Conservation (phyloP, 176 grass and related monocot genomes). For the Echinochloa phyllopogon region DNA sequence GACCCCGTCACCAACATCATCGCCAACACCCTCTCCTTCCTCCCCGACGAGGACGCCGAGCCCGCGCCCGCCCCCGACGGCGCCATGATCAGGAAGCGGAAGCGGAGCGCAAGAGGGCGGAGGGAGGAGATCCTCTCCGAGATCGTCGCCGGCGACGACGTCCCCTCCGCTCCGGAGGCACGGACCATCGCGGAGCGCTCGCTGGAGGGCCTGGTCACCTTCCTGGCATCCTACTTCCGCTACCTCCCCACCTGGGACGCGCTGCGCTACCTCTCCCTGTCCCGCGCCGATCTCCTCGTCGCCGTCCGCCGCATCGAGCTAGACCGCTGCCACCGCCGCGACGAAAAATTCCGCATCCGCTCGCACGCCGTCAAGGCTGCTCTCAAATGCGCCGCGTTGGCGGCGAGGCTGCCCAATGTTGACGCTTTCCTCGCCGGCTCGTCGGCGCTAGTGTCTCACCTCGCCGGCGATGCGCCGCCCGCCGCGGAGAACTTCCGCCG, state of each 20-base stretch:
- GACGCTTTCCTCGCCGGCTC: background rate
- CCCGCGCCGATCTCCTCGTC: background rate
- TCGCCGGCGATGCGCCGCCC: background rate
- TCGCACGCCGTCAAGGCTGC: background rate
- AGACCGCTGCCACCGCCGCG: background rate
- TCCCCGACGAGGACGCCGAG: background rate
- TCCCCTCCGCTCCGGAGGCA: background rate
- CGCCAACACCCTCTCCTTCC: background rate
- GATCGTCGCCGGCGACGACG: background rate
- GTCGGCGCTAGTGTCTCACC: background rate
- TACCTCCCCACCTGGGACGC: background rate
- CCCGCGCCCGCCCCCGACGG: background rate
- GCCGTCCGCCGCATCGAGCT: background rate
- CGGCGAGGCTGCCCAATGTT: background rate
- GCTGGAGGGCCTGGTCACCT: background rate
- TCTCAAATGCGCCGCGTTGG: background rate
- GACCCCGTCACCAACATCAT: slow-evolving; percentile 12
- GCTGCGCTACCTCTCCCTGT: background rate
- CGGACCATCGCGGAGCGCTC: background rate
- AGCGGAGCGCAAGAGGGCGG: background rate
- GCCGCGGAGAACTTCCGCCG: background rate
- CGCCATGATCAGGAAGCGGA: background rate
- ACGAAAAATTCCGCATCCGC: background rate
- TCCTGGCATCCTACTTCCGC: background rate
- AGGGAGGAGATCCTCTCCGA: background rate